Conservation (phyloP, 805 yeast genomes). For the Candida chauliodis region DNA sequence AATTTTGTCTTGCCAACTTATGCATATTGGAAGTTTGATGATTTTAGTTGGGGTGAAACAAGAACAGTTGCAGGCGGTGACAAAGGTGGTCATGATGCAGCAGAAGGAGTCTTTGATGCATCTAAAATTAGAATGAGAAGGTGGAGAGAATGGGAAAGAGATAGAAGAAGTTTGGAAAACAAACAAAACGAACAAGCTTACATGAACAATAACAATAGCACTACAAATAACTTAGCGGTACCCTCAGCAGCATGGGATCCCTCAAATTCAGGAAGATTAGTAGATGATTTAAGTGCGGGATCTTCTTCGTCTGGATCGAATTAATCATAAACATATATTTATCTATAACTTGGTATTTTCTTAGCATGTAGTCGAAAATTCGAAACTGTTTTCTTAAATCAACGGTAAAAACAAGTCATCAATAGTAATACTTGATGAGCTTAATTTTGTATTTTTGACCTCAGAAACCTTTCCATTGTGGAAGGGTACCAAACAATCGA, state of each 20-base stretch:
- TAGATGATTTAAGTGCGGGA: conserved; percentile 24
- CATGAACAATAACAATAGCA: background rate
- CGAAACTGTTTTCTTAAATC: no score
- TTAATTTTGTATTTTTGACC: no score
- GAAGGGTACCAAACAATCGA: no score
- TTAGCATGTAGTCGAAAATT: no score
- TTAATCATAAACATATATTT: background rate
- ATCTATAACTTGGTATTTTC: no score
- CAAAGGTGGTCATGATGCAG: conserved; percentile 63
- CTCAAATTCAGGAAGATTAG: conserved; percentile 21
- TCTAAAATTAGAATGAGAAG: conserved; percentile 84
- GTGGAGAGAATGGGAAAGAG: conserved; percentile 92
- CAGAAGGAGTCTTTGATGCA: conserved; percentile 86
- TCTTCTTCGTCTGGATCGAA: conserved; percentile 11
- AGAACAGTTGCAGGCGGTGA: conserved; percentile 71
- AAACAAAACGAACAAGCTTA: conserved; percentile 8
- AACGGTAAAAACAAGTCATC: no score
- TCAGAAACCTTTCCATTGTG: no score
- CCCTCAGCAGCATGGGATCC: conserved; percentile 49
- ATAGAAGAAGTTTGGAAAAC: conserved; percentile 39
- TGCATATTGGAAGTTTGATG: conserved; percentile 94
- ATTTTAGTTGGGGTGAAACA: conserved; percentile 95
- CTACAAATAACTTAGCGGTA: conserved; percentile 16
- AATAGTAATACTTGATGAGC: no score
- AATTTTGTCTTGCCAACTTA: conserved; percentile 82